Conservation (phyloP, 164 flowering plant species). For the Dillenia suffruticosa region DNA sequence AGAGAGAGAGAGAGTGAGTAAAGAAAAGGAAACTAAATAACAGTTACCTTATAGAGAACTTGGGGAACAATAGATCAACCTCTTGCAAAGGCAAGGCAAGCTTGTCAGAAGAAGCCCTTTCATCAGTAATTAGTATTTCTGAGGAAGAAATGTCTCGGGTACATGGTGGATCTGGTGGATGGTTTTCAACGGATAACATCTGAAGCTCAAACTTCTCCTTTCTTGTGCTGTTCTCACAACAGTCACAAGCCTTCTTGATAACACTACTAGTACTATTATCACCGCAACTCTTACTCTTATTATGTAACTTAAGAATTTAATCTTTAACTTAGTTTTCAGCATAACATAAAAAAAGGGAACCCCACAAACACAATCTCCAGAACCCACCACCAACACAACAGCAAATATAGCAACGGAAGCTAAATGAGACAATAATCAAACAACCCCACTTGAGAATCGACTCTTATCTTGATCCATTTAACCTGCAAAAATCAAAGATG, state of each 20-base stretch:
- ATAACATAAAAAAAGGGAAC: slow-evolving; percentile 30
- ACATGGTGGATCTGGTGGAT: slow-evolving; percentile 64
- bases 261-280: slow-evolving; percentile 13
- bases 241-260: slow-evolving; percentile 48
- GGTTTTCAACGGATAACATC: slow-evolving; percentile 86
- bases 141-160: slow-evolving; percentile 19
- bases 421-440: slow-evolving; percentile 11
- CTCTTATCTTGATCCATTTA: slow-evolving; percentile 19
- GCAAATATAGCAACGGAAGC: too few species aligned
- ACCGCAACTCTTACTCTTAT: slow-evolving; percentile 5
- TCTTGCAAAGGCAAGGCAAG: slow-evolving; percentile 28
- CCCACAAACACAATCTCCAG: slow-evolving; percentile 1
- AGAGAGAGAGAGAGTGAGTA: background rate
- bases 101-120: slow-evolving; percentile 26
- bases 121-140: slow-evolving; percentile 34
- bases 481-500: slow-evolving; percentile 25
- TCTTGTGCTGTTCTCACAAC: slow-evolving; percentile 51
- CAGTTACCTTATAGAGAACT: slow-evolving; percentile 78
- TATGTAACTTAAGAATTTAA: slow-evolving; percentile 5
- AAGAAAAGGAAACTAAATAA: slow-evolving; percentile 5
- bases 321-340: slow-evolving; percentile 49
- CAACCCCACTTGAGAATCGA: slow-evolving; percentile 19
- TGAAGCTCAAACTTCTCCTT: slow-evolving; percentile 54
- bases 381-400: background rate
- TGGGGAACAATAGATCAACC: slow-evolving; percentile 46